Conservation (phyloP, 1,284 basidiomycete species). For the Rhodotorula sp. region DNA sequence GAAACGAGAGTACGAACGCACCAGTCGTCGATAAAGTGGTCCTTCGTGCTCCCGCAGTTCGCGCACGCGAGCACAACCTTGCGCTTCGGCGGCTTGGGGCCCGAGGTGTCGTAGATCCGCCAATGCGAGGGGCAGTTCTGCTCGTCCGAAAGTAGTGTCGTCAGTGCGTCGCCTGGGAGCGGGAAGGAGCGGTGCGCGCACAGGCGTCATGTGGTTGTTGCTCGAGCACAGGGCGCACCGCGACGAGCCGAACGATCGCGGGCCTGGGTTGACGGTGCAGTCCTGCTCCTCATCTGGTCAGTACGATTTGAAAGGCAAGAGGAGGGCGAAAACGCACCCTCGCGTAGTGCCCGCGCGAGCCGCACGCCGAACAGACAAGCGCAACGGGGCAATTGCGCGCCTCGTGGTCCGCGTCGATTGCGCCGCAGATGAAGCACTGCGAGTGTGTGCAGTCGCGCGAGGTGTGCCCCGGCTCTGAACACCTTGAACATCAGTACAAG, state of each 20-base stretch:
- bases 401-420: slow-evolving; percentile 40
- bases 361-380: slow-evolving; percentile 38
- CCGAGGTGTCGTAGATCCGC: slow-evolving; percentile 38
- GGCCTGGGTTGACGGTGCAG: slow-evolving; percentile 12
- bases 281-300: slow-evolving; percentile 18
- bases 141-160: too few species aligned
- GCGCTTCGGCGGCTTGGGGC: slow-evolving; percentile 37
- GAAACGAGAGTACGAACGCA: neutral
- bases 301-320: neutral
- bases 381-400: slow-evolving; percentile 41
- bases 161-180: neutral
- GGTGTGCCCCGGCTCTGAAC: slow-evolving; percentile 35
- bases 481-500: neutral
- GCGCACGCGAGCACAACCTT: slow-evolving; percentile 37
- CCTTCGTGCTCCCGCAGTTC: slow-evolving; percentile 37
- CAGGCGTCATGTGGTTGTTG: slow-evolving; percentile 24
- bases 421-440: slow-evolving; percentile 43
- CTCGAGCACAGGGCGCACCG: slow-evolving; percentile 32
- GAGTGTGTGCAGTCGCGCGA: slow-evolving; percentile 42
- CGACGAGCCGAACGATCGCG: slow-evolving; percentile 10
- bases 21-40: slow-evolving; percentile 44
- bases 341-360: slow-evolving; percentile 39
- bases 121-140: slow-evolving; percentile 40
- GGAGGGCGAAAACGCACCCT: slow-evolving; percentile 4
- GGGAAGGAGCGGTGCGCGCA: neutral